phyloP scores from a whole-genome alignment of 2,329 filamentous ascomycete genomes.

The Fusarium buharicum region DNA sequence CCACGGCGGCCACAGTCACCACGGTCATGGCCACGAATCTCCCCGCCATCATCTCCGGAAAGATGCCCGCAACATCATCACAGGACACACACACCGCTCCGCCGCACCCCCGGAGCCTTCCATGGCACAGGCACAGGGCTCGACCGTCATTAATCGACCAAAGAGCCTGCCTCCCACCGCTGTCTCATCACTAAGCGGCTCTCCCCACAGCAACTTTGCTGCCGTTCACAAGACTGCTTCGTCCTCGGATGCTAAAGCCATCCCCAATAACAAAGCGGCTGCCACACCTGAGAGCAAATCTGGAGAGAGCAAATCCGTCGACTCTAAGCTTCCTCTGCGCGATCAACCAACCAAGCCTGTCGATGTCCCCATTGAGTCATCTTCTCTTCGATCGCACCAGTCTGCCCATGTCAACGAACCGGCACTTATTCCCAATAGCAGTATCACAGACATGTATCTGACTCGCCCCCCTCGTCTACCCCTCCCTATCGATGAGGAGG shows the following conservation, averaged over 20 bases:
- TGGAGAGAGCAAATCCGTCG: conserved; percentile 39
- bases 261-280: conserved; percentile 23
- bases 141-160: conserved; percentile 59
- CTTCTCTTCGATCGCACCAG: conserved; percentile 53
- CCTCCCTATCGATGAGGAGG: conserved; percentile 91
- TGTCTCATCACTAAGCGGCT: conserved; percentile 61
- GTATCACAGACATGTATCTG: conserved; percentile 72
- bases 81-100: conserved; percentile 65
- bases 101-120: conserved; percentile 71
- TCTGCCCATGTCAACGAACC: conserved; percentile 52
- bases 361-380: conserved; percentile 62
- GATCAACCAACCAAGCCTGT: conserved; percentile 65
- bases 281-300: conserved; percentile 15
- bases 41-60: conserved; percentile 50
- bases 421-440: conserved; percentile 62
- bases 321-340: conserved; percentile 34
- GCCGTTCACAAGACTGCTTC: conserved; percentile 42
- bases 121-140: conserved; percentile 68
- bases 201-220: conserved; percentile 55
- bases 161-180: conserved; percentile 61
- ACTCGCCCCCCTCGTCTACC: conserved; percentile 86
- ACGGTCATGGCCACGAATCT: conserved; percentile 40
- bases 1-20: conserved; percentile 30
- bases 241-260: conserved; percentile 28
- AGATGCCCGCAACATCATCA: conserved; percentile 61